These are phyloP conservation scores for Tuber indicum DNA, from an alignment of 495 filamentous ascomycete genomes.

Conservation along the genomic window DNA sequence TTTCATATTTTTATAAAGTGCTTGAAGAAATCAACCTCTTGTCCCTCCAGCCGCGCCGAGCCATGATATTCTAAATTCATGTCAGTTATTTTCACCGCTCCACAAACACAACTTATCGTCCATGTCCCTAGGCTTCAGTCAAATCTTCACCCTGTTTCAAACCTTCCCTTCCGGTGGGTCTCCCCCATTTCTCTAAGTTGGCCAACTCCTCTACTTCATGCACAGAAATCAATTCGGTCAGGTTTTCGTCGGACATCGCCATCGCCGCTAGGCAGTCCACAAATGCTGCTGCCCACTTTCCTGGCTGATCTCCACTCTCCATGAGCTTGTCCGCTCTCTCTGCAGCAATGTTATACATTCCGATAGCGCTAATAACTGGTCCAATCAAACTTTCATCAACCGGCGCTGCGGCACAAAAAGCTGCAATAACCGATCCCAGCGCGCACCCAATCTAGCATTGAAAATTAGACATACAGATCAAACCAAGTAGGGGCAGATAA, in stretches of 20 bases:
- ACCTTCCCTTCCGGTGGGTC: neutral
- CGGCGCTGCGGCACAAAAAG: constrained; percentile 56
- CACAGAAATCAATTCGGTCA: neutral
- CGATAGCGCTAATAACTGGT: constrained; percentile 59
- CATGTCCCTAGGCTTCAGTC: neutral
- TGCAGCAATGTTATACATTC: constrained; percentile 81
- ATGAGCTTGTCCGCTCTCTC: constrained; percentile 59
- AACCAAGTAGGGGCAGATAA: neutral
- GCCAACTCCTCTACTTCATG: neutral
- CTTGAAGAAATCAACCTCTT: neutral
- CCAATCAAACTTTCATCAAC: constrained; percentile 59
- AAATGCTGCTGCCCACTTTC: constrained; percentile 29
- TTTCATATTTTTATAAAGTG: neutral
- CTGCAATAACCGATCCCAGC: constrained; percentile 72
- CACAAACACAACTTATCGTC: neutral
- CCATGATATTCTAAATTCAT: neutral
- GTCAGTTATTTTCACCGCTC: neutral
- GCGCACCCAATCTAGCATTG: constrained; percentile 61
- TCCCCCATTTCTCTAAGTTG: neutral
- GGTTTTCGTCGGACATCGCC: neutral
- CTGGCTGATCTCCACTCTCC: constrained; percentile 45
- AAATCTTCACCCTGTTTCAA: neutral
- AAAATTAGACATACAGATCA: neutral
- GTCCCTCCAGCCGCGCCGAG: neutral
- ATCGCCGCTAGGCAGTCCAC: constrained; percentile 19